These are phyloP conservation scores for Opeltia flavorubescens DNA, from an alignment of 495 filamentous ascomycete species.

Conservation along the genomic window DNA sequence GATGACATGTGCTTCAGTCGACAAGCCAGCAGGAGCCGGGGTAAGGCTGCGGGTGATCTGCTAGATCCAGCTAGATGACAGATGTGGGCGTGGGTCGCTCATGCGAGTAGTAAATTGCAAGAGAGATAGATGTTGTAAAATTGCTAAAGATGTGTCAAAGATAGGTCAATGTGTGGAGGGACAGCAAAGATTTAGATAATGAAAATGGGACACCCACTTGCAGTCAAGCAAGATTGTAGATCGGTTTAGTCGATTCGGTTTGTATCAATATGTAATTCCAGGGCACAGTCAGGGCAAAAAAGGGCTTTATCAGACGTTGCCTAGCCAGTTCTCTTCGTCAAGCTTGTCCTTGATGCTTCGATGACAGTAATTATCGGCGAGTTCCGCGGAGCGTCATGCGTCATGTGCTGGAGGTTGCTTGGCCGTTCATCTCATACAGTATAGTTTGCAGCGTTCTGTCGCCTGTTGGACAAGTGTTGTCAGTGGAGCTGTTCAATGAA, in stretches of 20 bases:
- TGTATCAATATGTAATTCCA: too few species aligned
- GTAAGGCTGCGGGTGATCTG: not conserved
- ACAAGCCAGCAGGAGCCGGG: not conserved
- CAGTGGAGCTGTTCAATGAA: not conserved
- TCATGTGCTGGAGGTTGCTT: too few species aligned
- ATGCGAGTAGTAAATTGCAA: constrained; percentile 5
- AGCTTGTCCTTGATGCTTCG: not conserved
- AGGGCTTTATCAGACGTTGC: too few species aligned
- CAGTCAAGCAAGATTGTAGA: not conserved
- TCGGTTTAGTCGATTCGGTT: too few species aligned
- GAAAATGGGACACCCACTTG: not conserved
- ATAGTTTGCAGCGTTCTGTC: too few species aligned
- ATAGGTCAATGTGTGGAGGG: not conserved
- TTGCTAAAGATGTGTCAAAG: constrained; percentile 2
- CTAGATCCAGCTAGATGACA: constrained; percentile 7
- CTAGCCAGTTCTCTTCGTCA: not conserved
- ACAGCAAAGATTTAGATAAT: constrained; percentile 5
- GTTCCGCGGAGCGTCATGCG: too few species aligned
- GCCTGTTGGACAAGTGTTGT: not conserved
- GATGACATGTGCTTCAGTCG: not conserved
- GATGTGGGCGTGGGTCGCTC: constrained; percentile 4
- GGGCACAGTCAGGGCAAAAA: too few species aligned
- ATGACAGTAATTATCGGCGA: too few species aligned
- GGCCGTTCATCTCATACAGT: too few species aligned
- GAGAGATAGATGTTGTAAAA: not conserved